Conservation (phyloP, 495 filamentous ascomycete species). For the Bacidia gigantensis region DNA sequence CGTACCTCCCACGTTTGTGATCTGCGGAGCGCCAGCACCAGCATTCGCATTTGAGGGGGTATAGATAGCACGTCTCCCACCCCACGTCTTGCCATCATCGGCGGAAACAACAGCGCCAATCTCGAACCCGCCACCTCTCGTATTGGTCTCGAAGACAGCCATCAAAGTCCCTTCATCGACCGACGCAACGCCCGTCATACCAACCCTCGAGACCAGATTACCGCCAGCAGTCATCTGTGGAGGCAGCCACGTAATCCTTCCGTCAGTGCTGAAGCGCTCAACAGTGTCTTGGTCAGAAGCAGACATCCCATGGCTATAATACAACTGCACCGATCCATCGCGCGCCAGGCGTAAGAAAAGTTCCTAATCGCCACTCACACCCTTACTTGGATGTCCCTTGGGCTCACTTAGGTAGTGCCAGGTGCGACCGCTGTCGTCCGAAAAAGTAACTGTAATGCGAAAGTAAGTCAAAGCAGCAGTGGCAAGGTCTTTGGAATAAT, state of each 20-base stretch:
- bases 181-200: constrained; percentile 36
- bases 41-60: constrained; percentile 19
- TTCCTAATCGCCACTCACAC: too few species aligned
- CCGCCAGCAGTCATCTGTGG: constrained; percentile 27
- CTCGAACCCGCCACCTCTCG: constrained; percentile 26
- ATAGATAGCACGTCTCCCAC: constrained; percentile 26
- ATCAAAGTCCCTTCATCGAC: constrained; percentile 27
- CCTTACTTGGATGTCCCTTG: too few species aligned
- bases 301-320: too few species aligned
- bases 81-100: constrained; percentile 35
- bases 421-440: too few species aligned
- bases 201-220: constrained; percentile 28
- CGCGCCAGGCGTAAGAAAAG: too few species aligned
- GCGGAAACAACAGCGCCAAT: constrained; percentile 30
- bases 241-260: constrained; percentile 29
- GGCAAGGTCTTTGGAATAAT: constrained; percentile 31
- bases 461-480: too few species aligned
- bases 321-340: too few species aligned
- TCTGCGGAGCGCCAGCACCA: constrained; percentile 37
- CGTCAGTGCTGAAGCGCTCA: constrained; percentile 32
- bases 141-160: constrained; percentile 35
- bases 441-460: too few species aligned
- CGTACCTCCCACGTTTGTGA: constrained; percentile 34
- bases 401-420: constrained; percentile 26
- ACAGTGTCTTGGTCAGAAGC: too few species aligned